Percentiles rank a stretch among this genome's conserved stretches.
phyloP scores from a whole-genome alignment of 352 stramenopile genomes.

The Globisporangium apiculatum region DNA sequence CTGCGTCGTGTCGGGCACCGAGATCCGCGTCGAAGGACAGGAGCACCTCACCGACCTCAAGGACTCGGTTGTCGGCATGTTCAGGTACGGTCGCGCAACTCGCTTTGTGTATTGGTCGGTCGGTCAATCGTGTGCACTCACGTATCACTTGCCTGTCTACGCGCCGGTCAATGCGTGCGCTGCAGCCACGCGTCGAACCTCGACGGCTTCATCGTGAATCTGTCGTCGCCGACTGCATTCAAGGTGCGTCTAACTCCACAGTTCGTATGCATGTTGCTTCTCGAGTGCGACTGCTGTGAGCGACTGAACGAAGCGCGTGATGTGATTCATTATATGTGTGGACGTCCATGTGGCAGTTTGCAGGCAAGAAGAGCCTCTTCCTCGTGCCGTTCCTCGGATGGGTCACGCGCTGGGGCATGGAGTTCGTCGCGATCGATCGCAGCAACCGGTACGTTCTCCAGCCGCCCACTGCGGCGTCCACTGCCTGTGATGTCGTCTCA shows the following conservation, averaged over 20 bases:
- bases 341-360: conserved; percentile 32
- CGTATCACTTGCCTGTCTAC: background rate
- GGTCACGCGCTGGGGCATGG: conserved; percentile 64
- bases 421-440: conserved; percentile 76
- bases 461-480: too few species aligned
- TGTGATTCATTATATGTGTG: too few species aligned
- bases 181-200: conserved; percentile 74
- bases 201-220: conserved; percentile 81
- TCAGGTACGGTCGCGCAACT: conserved; percentile 33
- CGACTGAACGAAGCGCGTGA: too few species aligned
- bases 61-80: conserved; percentile 78
- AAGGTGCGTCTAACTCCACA: conserved; percentile 24
- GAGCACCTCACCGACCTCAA: conserved; percentile 46
- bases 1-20: conserved; percentile 43
- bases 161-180: background rate
- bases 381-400: conserved; percentile 74
- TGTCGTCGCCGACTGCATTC: conserved; percentile 53
- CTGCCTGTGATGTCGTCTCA: background rate
- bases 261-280: too few species aligned
- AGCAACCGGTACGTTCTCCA: conserved; percentile 37
- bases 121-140: too few species aligned
- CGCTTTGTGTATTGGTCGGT: background rate
- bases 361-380: conserved; percentile 82
- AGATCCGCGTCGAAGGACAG: conserved; percentile 36
- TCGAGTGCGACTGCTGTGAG: too few species aligned